Conservation (phyloP, 2,329 filamentous ascomycete genomes). For the Stemphylium lycopersici region DNA sequence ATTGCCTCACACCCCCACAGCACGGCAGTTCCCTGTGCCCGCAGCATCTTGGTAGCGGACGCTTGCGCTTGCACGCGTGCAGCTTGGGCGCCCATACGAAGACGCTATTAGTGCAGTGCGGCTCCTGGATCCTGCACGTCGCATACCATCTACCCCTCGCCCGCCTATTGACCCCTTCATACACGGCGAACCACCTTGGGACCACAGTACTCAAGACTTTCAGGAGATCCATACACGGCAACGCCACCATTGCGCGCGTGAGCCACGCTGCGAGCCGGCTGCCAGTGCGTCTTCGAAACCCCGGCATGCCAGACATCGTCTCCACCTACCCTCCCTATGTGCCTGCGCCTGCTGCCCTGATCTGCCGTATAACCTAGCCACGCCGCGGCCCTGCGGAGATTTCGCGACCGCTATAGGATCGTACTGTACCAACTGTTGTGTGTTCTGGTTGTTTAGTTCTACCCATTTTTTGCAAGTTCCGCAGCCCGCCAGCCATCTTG, state of each 20-base stretch:
- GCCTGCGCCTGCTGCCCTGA: constrained; percentile 34
- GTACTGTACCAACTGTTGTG: constrained; percentile 35
- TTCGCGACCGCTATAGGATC: constrained; percentile 37
- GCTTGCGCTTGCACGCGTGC: constrained; percentile 32
- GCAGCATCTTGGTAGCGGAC: constrained; percentile 33
- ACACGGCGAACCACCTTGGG: constrained; percentile 20
- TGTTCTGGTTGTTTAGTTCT: constrained; percentile 20
- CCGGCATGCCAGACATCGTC: constrained; percentile 42
- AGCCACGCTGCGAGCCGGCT: constrained; percentile 44
- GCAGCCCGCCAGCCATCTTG: constrained; percentile 20
- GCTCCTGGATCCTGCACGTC: constrained; percentile 37
- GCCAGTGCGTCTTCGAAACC: constrained; percentile 28
- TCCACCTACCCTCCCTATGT: constrained; percentile 45
- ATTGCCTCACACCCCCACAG: constrained; percentile 40
- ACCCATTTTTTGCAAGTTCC: constrained; percentile 19
- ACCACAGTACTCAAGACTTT: constrained; percentile 21
- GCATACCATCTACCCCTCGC: constrained; percentile 35
- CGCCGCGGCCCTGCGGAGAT: constrained; percentile 44
- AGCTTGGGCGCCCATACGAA: constrained; percentile 20
- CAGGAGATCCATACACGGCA: constrained; percentile 25
- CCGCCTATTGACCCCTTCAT: constrained; percentile 32
- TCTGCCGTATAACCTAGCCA: constrained; percentile 45
- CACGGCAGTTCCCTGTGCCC: constrained; percentile 47
- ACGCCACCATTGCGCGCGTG: constrained; percentile 44
- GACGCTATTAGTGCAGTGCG: constrained; percentile 26